Base-by-base conservation (phyloP, 305 asterid genomes). In the Rubia balearica region DNA sequence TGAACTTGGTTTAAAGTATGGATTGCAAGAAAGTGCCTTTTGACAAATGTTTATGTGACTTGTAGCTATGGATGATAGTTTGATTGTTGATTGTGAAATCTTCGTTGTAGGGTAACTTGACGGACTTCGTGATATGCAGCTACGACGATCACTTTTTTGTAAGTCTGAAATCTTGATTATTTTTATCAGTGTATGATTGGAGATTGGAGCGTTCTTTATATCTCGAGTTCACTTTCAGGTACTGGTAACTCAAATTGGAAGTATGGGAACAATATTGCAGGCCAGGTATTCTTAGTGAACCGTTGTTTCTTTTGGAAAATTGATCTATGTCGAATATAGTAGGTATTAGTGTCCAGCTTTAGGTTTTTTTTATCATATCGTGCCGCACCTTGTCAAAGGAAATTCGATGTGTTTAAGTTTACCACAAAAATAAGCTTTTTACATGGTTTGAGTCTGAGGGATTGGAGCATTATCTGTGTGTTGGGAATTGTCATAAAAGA, bases 201-300 rank as follows among this genome's bases (percentile, higher is more conserved):
- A 12, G 14, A 17, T 57, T 9, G 65, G 66, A 13, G 6, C 21
- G 45, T 59, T 48, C 24, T 63, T 43, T 69, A 68, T 71, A 43
- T 30, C 55, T 74, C 64, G 70, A 13, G 43, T 21, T 59, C 40
- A 17, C 42, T 80, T 81, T 8, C 85, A 93, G 98, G 92, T 89
- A 27, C 74, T 93, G 76, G 96, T 86, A 19, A 91, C 96, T 82
- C 97, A 93, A 86, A 88, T 93, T 63, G 97, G 98, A 79, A 87
- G 92, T 81, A 88, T 93, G 96, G 98, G 97, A 46, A 91, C 97
- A 42, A 85, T 93, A 77, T 70, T 93, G 78, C 96, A 89, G 49
- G 95, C 96, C 65, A 88, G 98, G 98, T 92, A 45, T 16, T 61
- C 45, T 38, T 4, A 10, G 12, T 57, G 11, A 24, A 40, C 69